Conservation (phyloP, 768 basidiomycete species). For the Grammothele lineata region DNA sequence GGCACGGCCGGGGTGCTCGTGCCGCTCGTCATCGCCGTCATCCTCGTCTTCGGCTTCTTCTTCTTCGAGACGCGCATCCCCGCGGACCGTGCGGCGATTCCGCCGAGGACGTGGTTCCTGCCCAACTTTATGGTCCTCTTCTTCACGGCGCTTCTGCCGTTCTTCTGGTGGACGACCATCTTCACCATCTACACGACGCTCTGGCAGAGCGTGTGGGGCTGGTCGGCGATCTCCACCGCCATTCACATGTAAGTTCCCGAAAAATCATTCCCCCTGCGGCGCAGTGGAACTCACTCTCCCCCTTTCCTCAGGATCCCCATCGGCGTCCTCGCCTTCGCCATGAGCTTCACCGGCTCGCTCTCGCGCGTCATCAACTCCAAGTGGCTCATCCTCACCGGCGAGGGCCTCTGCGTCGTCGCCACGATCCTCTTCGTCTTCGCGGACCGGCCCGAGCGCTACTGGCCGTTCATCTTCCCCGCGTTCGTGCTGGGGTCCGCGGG, state of each 20-base stretch:
- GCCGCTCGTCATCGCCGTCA: slow-evolving; percentile 38
- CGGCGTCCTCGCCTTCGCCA: slow-evolving; percentile 34
- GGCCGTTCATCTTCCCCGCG: slow-evolving; percentile 45
- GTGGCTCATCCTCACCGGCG: slow-evolving; percentile 42
- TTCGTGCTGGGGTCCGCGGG: slow-evolving; percentile 46
- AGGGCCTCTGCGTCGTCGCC: slow-evolving; percentile 32
- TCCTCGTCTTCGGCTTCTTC: slow-evolving; percentile 38
- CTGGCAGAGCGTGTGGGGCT: slow-evolving; percentile 34
- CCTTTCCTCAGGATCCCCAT: slow-evolving; percentile 39
- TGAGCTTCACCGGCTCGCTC: slow-evolving; percentile 36
- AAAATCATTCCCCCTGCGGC: no score
- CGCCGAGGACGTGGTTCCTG: slow-evolving; percentile 35
- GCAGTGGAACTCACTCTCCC: background rate
- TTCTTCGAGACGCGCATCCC: slow-evolving; percentile 36
- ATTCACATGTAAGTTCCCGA: slow-evolving; percentile 31
- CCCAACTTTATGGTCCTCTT: slow-evolving; percentile 36
- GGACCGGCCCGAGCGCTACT: slow-evolving; percentile 39
- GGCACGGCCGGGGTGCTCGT: slow-evolving; percentile 35
- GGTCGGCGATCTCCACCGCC: slow-evolving; percentile 35
- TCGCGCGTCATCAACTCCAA: slow-evolving; percentile 35
- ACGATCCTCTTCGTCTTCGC: slow-evolving; percentile 41
- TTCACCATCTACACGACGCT: slow-evolving; percentile 29
- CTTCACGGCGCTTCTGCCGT: slow-evolving; percentile 32
- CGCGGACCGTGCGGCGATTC: slow-evolving; percentile 31
- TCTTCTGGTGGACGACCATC: slow-evolving; percentile 36